Conservation (phyloP, 202 grass and related monocot genomes). For the Saccharum hybrid region DNA sequence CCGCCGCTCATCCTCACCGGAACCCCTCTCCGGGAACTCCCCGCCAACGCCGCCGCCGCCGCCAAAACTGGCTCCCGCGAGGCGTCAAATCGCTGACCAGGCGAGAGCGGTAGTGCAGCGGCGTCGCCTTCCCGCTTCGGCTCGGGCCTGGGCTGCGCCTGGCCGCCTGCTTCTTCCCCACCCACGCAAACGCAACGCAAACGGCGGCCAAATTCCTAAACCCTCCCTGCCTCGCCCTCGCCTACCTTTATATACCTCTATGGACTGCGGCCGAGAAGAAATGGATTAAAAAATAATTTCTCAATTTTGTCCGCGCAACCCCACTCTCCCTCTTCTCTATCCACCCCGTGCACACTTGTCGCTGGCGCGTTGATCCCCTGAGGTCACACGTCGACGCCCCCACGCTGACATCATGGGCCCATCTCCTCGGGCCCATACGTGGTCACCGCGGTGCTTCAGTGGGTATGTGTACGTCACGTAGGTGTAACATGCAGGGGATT, state of each 20-base stretch:
- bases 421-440: accelerated
- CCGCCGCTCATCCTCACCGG: conserved; percentile 70
- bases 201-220: conserved; percentile 61
- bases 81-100: conserved; percentile 29
- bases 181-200: conserved; percentile 43
- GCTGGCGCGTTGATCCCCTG: conserved; percentile 14
- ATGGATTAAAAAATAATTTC: conserved; percentile 31
- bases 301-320: conserved; percentile 36
- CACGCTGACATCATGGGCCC: background rate
- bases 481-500: conserved; percentile 16
- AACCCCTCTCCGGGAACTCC: conserved; percentile 36
- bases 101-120: conserved; percentile 34
- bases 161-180: background rate
- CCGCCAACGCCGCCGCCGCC: conserved; percentile 19
- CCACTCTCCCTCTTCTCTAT: conserved; percentile 33
- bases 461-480: conserved; percentile 7
- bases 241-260: too few relatives aligned
- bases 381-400: too few relatives aligned
- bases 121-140: conserved; percentile 34
- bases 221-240: conserved; percentile 49
- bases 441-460: background rate
- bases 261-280: conserved; percentile 24
- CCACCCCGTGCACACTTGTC: conserved; percentile 44
- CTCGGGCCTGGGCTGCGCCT: background rate
- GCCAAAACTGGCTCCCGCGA: conserved; percentile 40